Conservation (phyloP, 192 early-diverging fungal species). For the Lobosporangium transversale region DNA sequence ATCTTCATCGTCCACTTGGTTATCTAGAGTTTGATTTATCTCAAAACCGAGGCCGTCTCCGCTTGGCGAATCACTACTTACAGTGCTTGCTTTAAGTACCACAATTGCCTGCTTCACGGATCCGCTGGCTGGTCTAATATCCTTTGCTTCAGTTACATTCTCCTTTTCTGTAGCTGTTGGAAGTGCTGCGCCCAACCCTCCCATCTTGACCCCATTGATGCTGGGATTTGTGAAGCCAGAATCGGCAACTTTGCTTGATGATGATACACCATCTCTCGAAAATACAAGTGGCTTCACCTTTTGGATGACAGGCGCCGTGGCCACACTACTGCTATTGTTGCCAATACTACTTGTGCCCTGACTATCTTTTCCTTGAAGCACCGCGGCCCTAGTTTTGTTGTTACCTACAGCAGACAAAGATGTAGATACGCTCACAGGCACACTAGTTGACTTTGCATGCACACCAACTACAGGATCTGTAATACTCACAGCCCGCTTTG, state of each 20-base stretch:
- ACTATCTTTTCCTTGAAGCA: too few species aligned
- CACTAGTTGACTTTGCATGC: too few species aligned
- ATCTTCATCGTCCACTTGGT: constrained; percentile 4
- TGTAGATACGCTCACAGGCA: not conserved
- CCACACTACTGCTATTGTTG: not conserved
- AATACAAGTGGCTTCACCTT: constrained; percentile 27
- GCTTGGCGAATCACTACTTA: not conserved
- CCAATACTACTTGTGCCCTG: too few species aligned
- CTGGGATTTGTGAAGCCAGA: too few species aligned
- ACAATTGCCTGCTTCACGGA: constrained; percentile 23
- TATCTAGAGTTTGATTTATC: not conserved
- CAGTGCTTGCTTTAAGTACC: constrained; percentile 11
- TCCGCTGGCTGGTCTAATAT: constrained; percentile 23
- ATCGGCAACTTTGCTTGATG: too few species aligned
- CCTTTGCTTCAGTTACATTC: not conserved
- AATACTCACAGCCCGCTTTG: too few species aligned
- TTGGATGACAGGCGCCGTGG: constrained; percentile 26
- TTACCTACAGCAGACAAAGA: too few species aligned
- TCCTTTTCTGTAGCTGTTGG: not conserved
- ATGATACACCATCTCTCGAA: too few species aligned
- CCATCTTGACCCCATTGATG: not conserved
- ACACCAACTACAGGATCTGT: too few species aligned
- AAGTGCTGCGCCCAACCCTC: not conserved
- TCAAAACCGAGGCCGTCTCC: not conserved
- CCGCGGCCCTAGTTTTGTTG: too few species aligned